Conservation (phyloP, 495 filamentous ascomycete genomes). For the Neurospora terricola region DNA sequence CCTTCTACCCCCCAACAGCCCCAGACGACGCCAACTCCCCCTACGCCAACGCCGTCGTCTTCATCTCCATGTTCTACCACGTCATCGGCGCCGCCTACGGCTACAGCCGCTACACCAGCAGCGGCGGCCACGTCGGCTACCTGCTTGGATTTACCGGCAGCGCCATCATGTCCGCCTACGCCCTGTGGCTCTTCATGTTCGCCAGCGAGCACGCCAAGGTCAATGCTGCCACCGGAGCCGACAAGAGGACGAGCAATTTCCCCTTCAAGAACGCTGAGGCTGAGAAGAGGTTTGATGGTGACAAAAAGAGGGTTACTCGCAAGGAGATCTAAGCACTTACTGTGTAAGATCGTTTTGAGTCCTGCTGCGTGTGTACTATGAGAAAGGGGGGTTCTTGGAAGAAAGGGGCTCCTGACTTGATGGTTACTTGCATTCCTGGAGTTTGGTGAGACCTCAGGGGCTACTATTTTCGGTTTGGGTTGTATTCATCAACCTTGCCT, state of each 20-base stretch:
- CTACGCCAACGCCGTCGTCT: slow-evolving; percentile 42
- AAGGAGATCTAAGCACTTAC: not conserved
- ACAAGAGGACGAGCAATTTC: slow-evolving; percentile 70
- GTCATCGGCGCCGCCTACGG: slow-evolving; percentile 51
- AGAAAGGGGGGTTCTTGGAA: not conserved
- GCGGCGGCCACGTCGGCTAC: slow-evolving; percentile 40
- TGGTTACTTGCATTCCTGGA: not conserved
- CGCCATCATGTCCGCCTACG: slow-evolving; percentile 47
- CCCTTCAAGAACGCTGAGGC: slow-evolving; percentile 61
- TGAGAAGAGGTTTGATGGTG: slow-evolving; percentile 7
- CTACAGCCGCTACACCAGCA: slow-evolving; percentile 52
- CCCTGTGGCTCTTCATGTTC: slow-evolving; percentile 69
- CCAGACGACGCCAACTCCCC: slow-evolving; percentile 19
- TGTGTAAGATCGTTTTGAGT: not conserved
- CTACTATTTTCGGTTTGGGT: not conserved
- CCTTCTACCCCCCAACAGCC: not conserved
- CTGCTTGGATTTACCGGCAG: slow-evolving; percentile 41
- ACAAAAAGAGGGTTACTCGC: not conserved
- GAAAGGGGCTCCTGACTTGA: not conserved
- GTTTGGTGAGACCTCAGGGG: not conserved
- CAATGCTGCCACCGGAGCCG: slow-evolving; percentile 61
- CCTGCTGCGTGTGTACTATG: not conserved
- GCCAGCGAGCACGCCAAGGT: slow-evolving; percentile 53
- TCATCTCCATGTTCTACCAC: slow-evolving; percentile 60
- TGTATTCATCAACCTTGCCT: not conserved